Percentiles rank a stretch among this genome's conserved stretches.
Evolutionary conservation across 768 basidiomycete genomes (phyloP).

Genomic region (Phanerochaete sordida): DNA sequence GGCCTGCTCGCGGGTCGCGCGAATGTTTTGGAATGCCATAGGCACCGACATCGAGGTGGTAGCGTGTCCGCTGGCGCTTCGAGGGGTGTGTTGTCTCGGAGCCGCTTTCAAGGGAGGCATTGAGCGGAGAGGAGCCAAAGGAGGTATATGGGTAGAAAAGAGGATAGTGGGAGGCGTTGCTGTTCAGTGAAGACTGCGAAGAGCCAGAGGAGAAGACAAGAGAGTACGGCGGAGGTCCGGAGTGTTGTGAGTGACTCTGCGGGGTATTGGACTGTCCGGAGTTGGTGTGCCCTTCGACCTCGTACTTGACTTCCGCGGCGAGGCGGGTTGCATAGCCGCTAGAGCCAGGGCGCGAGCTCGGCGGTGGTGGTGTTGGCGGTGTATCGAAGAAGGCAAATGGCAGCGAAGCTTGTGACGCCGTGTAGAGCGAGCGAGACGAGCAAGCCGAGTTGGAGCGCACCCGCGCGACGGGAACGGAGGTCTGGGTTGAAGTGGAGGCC

Average conservation of each 20-base stretch:
- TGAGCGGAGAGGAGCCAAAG: constrained; percentile 24
- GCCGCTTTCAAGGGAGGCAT: constrained; percentile 12
- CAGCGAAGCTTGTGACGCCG: constrained; percentile 26
- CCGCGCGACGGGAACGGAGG: not conserved
- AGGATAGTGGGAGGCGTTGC: constrained; percentile 27
- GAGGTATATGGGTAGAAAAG: constrained; percentile 37
- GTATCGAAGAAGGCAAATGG: constrained; percentile 39
- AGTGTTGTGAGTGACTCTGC: constrained; percentile 31
- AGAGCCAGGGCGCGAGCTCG: constrained; percentile 37
- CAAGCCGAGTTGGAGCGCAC: constrained; percentile 22
- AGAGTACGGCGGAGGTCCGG: constrained; percentile 33
- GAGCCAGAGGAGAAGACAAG: constrained; percentile 44
- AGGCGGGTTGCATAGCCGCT: constrained; percentile 39
- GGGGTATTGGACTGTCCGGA: constrained; percentile 29
- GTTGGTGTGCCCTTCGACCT: constrained; percentile 33
- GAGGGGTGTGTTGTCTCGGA: constrained; percentile 17
- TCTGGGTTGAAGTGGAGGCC: constrained; percentile 11
- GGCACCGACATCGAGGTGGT: constrained; percentile 71
- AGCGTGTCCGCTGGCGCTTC: constrained; percentile 33
- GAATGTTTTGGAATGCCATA: constrained; percentile 78
- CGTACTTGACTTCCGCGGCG: constrained; percentile 43
- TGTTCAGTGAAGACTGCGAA: constrained; percentile 27
- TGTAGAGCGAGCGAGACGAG: constrained; percentile 41
- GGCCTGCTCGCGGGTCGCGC: constrained; percentile 19
- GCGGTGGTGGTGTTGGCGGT: constrained; percentile 30